phyloP scores from a whole-genome alignment of 208 protist genomes.

The Trypanosomatidae sp. region DNA sequence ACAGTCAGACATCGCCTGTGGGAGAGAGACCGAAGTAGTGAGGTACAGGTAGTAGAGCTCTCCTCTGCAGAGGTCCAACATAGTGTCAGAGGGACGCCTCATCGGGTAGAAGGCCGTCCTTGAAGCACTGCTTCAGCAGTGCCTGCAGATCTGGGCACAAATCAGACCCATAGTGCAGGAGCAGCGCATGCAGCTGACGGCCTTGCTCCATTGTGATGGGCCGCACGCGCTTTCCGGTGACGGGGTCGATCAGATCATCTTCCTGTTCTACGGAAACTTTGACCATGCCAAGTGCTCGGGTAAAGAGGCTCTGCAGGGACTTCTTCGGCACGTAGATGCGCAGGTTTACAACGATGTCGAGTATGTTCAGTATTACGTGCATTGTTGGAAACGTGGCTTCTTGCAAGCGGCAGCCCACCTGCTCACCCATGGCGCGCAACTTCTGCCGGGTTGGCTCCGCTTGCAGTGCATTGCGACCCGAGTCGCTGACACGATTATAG shows the following conservation, averaged over 20 bases:
- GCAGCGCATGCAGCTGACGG: constrained; percentile 78
- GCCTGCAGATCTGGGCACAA: constrained; percentile 58
- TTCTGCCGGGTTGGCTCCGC: constrained; percentile 86
- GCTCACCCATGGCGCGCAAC: constrained; percentile 85
- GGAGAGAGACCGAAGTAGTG: neutral
- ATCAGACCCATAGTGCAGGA: constrained; percentile 82
- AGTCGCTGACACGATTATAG: constrained; percentile 74
- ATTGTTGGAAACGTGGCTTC: constrained; percentile 76
- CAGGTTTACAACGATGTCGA: constrained; percentile 82
- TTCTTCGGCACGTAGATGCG: constrained; percentile 92
- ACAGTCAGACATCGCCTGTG: neutral
- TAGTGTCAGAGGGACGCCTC: constrained; percentile 62
- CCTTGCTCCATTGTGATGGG: constrained; percentile 85
- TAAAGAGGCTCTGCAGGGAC: constrained; percentile 69
- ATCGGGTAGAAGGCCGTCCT: constrained; percentile 80
- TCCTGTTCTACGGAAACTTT: constrained; percentile 63
- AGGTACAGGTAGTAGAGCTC: neutral
- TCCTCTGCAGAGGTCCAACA: neutral
- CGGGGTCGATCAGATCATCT: constrained; percentile 75
- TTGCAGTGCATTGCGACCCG: constrained; percentile 79
- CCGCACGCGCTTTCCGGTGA: constrained; percentile 60
- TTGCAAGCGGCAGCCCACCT: constrained; percentile 74
- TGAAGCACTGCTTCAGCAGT: constrained; percentile 68
- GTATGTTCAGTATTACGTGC: constrained; percentile 53
- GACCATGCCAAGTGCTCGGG: constrained; percentile 70